Percentiles rank a stretch among this genome's conserved stretches.
Conservation (phyloP, 345 rosid genomes). For the Citrus unshiu region DNA sequence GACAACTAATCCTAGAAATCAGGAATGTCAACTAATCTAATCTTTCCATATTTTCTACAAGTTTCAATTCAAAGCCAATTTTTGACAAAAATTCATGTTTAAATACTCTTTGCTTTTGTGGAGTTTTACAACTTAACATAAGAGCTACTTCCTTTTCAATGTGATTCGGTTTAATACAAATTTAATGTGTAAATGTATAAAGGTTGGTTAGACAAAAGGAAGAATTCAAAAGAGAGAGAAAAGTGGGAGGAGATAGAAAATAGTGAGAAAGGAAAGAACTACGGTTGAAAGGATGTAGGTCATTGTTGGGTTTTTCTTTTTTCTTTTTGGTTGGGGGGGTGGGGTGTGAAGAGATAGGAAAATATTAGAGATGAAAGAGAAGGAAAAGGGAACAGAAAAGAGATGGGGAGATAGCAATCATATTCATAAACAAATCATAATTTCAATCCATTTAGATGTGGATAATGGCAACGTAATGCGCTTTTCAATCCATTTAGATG, state of each 20-base stretch:
- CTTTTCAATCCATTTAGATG: no score
- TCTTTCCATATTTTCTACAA: no score
- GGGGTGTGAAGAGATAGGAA: not conserved
- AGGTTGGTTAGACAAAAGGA: no score
- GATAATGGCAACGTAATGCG: no score
- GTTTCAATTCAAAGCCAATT: not conserved
- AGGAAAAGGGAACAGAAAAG: not conserved
- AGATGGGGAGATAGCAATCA: not conserved
- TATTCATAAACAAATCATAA: not conserved
- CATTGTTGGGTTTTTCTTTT: not conserved
- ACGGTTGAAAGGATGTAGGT: not conserved
- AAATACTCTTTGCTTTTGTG: no score
- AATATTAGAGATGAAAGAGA: not conserved
- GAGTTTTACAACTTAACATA: not conserved
- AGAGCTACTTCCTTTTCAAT: not conserved
- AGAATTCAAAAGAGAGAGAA: no score
- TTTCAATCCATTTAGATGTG: no score
- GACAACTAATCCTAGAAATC: no score
- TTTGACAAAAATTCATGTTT: not conserved
- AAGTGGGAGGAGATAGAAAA: not conserved
- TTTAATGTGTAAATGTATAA: no score
- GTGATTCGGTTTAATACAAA: no score
- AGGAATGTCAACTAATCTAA: no score
- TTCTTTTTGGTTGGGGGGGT: not conserved
- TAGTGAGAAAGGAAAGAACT: not conserved